Evolutionary conservation across 345 rosid genomes (phyloP).

Genomic region (Tarenaya hassleriana): DNA sequence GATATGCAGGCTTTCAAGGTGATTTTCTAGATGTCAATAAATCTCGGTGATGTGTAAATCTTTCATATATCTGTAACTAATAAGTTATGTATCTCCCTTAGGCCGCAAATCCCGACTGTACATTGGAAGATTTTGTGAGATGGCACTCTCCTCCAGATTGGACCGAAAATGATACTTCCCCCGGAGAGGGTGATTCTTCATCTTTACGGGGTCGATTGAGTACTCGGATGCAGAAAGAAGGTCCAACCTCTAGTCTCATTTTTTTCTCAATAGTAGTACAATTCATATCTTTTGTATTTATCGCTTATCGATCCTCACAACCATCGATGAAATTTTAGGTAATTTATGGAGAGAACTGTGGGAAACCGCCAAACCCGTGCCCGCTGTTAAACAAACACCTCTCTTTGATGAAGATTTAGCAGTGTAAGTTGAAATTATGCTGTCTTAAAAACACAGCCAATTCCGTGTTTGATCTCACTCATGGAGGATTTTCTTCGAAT

Average conservation of each 20-base stretch:
- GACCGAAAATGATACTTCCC: slow-evolving; percentile 50
- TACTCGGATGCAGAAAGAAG: slow-evolving; percentile 94
- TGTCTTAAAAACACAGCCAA: background rate
- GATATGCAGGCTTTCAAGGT: slow-evolving; percentile 99
- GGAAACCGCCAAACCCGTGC: slow-evolving; percentile 84
- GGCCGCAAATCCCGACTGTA: slow-evolving; percentile 99
- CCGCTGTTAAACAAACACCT: slow-evolving; percentile 88
- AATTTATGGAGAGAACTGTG: slow-evolving; percentile 95
- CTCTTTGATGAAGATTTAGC: slow-evolving; percentile 90
- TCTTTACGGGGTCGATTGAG: too few species aligned
- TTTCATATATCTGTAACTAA: slow-evolving; percentile 2
- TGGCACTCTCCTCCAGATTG: slow-evolving; percentile 99
- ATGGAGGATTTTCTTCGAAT: too few species aligned
- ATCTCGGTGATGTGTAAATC: background rate
- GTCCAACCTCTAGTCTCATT: too few species aligned
- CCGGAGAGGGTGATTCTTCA: slow-evolving; percentile 46
- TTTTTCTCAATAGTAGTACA: slow-evolving; percentile 11
- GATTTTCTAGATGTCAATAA: slow-evolving; percentile 11
- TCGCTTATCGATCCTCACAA: slow-evolving; percentile 8
- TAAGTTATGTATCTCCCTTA: slow-evolving; percentile 20
- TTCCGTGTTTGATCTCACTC: slow-evolving; percentile 13
- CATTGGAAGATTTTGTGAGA: slow-evolving; percentile 95
- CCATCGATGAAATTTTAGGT: slow-evolving; percentile 38
- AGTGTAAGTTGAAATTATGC: slow-evolving; percentile 62
- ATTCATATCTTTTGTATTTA: background rate